These are phyloP conservation scores for Rhodamnia argentea DNA, from an alignment of 345 rosid genomes.

Conservation along the genomic window DNA sequence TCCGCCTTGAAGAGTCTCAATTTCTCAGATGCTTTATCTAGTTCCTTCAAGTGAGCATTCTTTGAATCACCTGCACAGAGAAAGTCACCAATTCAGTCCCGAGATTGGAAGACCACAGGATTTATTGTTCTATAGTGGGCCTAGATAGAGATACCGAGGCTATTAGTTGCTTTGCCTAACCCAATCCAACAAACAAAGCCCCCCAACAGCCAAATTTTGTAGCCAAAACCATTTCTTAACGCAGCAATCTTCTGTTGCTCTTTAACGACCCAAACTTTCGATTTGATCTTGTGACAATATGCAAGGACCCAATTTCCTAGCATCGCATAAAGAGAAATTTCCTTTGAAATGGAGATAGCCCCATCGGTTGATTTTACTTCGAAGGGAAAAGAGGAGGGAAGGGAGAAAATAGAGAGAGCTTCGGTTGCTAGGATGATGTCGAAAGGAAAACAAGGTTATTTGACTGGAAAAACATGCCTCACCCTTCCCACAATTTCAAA, in stretches of 20 bases:
- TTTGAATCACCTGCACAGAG: conserved; percentile 10
- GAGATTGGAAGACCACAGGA: background rate
- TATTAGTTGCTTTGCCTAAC: background rate
- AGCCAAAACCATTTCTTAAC: background rate
- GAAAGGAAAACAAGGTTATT: too few species aligned
- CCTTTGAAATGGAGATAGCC: background rate
- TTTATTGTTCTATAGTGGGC: background rate
- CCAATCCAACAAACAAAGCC: background rate
- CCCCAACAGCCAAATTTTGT: background rate
- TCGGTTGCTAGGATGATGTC: background rate
- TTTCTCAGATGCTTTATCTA: conserved; percentile 17
- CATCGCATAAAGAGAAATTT: background rate
- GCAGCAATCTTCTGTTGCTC: background rate
- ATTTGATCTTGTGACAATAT: background rate
- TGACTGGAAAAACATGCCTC: too few species aligned
- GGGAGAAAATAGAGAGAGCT: background rate
- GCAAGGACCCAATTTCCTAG: background rate
- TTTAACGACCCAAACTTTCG: background rate
- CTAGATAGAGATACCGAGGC: background rate
- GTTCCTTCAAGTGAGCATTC: conserved; percentile 10
- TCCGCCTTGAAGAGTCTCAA: conserved; percentile 26
- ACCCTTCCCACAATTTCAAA: too few species aligned
- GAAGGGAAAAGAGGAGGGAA: background rate
- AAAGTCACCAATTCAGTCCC: background rate
- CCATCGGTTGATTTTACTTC: background rate